Evolutionary conservation across 805 yeast genomes (phyloP), one percentile per base, ranked within the genome.

Genomic region (Sungouiella blattae): DNA sequence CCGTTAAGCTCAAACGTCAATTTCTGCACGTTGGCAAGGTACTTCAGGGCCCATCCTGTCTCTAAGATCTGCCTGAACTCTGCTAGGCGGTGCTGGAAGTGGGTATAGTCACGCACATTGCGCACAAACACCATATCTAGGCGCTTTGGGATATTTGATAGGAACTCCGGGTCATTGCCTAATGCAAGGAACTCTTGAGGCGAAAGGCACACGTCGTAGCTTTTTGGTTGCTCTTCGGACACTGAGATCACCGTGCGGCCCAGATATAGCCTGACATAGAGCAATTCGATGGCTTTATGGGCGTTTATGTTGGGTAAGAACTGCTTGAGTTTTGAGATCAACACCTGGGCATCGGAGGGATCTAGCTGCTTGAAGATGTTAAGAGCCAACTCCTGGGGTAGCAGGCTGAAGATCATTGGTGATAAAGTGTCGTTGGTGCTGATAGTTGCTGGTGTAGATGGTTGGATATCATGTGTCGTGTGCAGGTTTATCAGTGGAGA

Each of bases 1-100:
- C 64, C 69, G 35, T 59, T 51, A 6, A 63, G 37, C 18, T 46
- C 34, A 16, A 63, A 40, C 8, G 52, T 43, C 16, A 57, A 37
- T 21, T 52, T 58, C 7, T 47, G 43, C 1, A 46, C 39, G 11
- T 30, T 30, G 4, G 34, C 36, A 13, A 39, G 36, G 28, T 43
- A 40, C 30, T 29, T 25, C n/a, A 4, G 29, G 21, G 35, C 35
- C 30, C 29, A 26, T 8, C 32, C 17, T 13, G 21, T 16, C 11
- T 18, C 22, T 23, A 44, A 23, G 30, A 35, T 29, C 26, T 40
- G 37, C 7, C 53, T 36, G 35, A 56, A 53, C 8, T 35, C 34
- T 9, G 28, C 14, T 7, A 52, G 35, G 6, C 33, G 33, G 12
- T 33, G 33, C 32, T 34, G 46, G 28, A 42, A 39, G 17, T 33